A percentile compares a stretch with the other conserved stretches of the same genome.
Conservation (phyloP, 2,329 filamentous ascomycete genomes). For the Alternaria viburni region DNA sequence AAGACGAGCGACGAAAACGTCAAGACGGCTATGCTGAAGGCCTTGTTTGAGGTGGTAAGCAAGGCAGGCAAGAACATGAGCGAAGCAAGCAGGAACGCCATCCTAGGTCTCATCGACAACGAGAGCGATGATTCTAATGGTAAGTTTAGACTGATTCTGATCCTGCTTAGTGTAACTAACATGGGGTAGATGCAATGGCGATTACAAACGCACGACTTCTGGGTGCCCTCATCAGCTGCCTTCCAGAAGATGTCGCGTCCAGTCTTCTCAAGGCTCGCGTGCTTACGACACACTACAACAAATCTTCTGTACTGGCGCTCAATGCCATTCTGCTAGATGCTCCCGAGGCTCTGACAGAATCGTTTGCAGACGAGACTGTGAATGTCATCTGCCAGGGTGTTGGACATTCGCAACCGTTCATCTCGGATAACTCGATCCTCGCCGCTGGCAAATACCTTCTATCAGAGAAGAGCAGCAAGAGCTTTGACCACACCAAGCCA, state of each 20-base stretch:
- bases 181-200: constrained; percentile 66
- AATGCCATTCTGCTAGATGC: constrained; percentile 89
- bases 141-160: constrained; percentile 30
- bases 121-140: constrained; percentile 77
- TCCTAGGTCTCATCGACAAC: constrained; percentile 85
- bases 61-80: constrained; percentile 96
- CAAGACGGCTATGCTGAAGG: constrained; percentile 94
- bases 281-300: constrained; percentile 76
- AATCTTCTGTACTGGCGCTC: constrained; percentile 81
- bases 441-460: constrained; percentile 92
- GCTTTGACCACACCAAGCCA: constrained; percentile 77
- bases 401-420: constrained; percentile 71
- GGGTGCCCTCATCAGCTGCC: constrained; percentile 85
- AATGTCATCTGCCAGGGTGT: constrained; percentile 83
- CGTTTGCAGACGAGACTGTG: constrained; percentile 75
- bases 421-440: constrained; percentile 86
- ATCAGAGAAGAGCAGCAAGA: constrained; percentile 66
- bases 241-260: constrained; percentile 73
- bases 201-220: constrained; percentile 91
- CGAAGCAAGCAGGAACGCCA: constrained; percentile 83
- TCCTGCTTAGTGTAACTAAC: constrained; percentile 11
- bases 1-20: constrained; percentile 89
- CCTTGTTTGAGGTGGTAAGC: constrained; percentile 92
- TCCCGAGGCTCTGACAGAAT: constrained; percentile 70
- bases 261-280: constrained; percentile 72